Conservation (phyloP, 2,329 filamentous ascomycete genomes). For the Colletotrichum sp. region DNA sequence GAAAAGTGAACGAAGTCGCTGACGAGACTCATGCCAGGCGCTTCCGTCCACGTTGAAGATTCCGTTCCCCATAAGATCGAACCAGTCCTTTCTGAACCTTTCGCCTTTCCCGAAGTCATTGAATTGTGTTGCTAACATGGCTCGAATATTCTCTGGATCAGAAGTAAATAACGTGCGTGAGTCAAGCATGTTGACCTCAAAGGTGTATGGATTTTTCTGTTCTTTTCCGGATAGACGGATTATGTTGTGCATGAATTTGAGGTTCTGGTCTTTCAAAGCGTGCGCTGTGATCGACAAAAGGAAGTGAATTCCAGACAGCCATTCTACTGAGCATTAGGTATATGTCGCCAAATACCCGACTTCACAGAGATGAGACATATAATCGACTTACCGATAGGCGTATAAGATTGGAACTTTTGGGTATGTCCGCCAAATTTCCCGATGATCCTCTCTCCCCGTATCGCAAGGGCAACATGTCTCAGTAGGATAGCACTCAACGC, state of each 20-base stretch:
- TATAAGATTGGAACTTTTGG: not conserved
- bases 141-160: conserved; percentile 54
- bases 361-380: not conserved
- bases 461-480: not conserved
- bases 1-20: conserved; percentile 58
- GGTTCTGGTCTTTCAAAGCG: not conserved
- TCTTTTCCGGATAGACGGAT: not conserved
- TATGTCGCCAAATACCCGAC: not conserved
- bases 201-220: not conserved
- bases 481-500: not conserved
- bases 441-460: not conserved
- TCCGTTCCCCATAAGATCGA: conserved; percentile 55
- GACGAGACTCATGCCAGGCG: conserved; percentile 55
- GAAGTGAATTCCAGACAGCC: not conserved
- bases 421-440: not conserved
- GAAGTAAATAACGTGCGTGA: conserved; percentile 42
- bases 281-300: not conserved
- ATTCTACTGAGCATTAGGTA: not conserved
- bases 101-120: conserved; percentile 54
- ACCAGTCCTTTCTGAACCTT: conserved; percentile 43
- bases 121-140: conserved; percentile 55
- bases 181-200: not conserved
- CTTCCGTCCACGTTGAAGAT: conserved; percentile 59
- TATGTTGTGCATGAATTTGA: not conserved
- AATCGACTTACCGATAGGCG: not conserved